Evolutionary conservation across 345 rosid species (phyloP).

Genomic region (Pistacia integerrima): DNA sequence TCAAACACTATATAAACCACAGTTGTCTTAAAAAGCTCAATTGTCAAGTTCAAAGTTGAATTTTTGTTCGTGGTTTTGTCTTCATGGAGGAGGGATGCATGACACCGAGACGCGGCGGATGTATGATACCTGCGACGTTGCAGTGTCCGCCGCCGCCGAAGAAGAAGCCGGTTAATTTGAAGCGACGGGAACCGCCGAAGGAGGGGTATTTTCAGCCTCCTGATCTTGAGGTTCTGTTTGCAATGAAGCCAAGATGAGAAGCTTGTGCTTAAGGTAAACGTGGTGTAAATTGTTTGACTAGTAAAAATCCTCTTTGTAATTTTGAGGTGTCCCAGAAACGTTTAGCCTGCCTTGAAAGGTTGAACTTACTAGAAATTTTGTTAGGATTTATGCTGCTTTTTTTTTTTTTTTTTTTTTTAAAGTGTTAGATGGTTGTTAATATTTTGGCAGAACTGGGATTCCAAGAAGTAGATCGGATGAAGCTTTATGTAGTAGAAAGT

Average conservation of each 20-base stretch:
- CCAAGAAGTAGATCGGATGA: background rate
- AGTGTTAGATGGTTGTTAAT: too few species aligned
- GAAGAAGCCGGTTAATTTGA: constrained; percentile 41
- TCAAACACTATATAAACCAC: background rate
- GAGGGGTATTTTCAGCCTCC: constrained; percentile 72
- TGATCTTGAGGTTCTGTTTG: constrained; percentile 62
- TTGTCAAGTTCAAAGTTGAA: background rate
- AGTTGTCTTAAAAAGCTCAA: background rate
- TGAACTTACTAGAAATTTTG: background rate
- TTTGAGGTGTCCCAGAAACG: background rate
- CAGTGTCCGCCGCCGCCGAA: constrained; percentile 65
- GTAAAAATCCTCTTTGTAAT: background rate
- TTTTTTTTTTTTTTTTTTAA: too few species aligned
- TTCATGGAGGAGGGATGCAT: constrained; percentile 42
- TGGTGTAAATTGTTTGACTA: background rate
- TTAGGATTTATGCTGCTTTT: background rate
- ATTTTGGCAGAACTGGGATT: too few species aligned
- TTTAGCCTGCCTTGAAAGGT: background rate
- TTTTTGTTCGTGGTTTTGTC: background rate
- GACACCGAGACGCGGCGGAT: constrained; percentile 55
- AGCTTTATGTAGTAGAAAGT: too few species aligned
- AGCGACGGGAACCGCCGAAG: constrained; percentile 46
- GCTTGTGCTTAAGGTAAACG: constrained; percentile 22
- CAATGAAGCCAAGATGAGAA: constrained; percentile 33
- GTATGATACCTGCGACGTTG: constrained; percentile 35